Base-by-base conservation (phyloP, 768 basidiomycete genomes). In the Collybia sordida region DNA sequence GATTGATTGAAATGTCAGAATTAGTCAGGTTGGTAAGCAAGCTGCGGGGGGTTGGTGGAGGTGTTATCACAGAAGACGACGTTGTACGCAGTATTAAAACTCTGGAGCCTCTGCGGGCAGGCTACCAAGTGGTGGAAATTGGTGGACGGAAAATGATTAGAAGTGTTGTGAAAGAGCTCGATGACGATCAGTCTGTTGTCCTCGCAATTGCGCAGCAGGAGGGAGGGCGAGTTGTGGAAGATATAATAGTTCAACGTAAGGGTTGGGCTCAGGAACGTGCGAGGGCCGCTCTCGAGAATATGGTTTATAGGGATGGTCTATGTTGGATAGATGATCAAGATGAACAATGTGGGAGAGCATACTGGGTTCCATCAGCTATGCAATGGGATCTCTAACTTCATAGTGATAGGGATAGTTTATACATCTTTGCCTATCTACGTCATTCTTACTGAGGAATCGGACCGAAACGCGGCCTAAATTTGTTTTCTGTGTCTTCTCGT, bases 311-410 rank as follows among this genome's bases (percentile, higher is more conserved):
- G 22, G 94, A 98, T 54, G 96, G 95, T 1, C 72, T 96, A 21
- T 95, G 92, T 51, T 99, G 97, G 97, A 63, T 98, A 24, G 97
- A 99, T 61, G 86, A 91, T 21, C 93, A 97, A 67, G 91, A 89
- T 46, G 82, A 83, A 56, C 64, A 63, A 14, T 73, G 70, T 24
- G 82, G 83, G 23, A 75, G 77, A 50, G 81, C 84, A 19, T 96
- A 93, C 64, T 98, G 93, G 93, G 77, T 96, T 9, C 87, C 88
- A 1, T 90, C 90, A 11, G 88, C 87, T 2, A 89, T 96, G 80
- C 79, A 79, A 50, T 97, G 92, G 91, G 88, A 90, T 51, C 71
- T 80, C 46, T 88, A 65, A 66, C 41, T 15, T 42, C 12, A 36
- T 24, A n/a, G n/a, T n/a, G n/a, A n/a, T n/a, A n/a, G n/a, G n/a